Conservation (phyloP, 257 asterid genomes). For the Solanum peruvianum region DNA sequence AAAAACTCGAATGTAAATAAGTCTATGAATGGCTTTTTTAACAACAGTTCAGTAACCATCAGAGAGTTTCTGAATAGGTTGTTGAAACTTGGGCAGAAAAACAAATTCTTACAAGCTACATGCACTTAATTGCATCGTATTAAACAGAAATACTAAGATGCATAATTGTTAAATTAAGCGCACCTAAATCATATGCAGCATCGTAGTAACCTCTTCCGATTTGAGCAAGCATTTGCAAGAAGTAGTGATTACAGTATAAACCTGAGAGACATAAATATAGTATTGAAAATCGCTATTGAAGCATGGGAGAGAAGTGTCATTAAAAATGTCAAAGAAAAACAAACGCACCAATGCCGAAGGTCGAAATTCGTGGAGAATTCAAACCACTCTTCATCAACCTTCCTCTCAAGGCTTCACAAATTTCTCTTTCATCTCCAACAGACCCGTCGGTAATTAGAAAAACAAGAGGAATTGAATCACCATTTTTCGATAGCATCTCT, state of each 20-base stretch:
- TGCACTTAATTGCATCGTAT: not conserved
- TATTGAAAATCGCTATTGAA: not conserved
- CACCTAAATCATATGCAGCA: slow-evolving; percentile 68
- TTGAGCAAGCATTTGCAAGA: slow-evolving; percentile 84
- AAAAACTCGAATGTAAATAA: not conserved
- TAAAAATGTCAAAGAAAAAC: not conserved
- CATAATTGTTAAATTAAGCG: not conserved
- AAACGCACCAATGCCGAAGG: slow-evolving; percentile 75
- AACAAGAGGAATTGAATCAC: slow-evolving; percentile 36
- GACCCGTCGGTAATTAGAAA: slow-evolving; percentile 83
- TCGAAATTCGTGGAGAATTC: slow-evolving; percentile 58
- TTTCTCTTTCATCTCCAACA: slow-evolving; percentile 71
- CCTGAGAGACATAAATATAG: slow-evolving; percentile 24
- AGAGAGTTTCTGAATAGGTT: not conserved
- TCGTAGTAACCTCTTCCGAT: slow-evolving; percentile 74
- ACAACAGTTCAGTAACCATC: not conserved
- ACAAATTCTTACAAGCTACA: not conserved
- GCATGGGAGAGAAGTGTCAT: not conserved
- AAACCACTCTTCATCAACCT: slow-evolving; percentile 38
- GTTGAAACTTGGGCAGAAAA: not conserved
- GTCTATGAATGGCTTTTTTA: not conserved
- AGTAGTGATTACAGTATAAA: slow-evolving; percentile 72
- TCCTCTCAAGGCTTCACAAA: slow-evolving; percentile 39
- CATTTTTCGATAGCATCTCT: slow-evolving; percentile 38
- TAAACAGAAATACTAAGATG: not conserved